Conservation (phyloP, 2,329 filamentous ascomycete genomes). For the Salinomyces thailandicus region DNA sequence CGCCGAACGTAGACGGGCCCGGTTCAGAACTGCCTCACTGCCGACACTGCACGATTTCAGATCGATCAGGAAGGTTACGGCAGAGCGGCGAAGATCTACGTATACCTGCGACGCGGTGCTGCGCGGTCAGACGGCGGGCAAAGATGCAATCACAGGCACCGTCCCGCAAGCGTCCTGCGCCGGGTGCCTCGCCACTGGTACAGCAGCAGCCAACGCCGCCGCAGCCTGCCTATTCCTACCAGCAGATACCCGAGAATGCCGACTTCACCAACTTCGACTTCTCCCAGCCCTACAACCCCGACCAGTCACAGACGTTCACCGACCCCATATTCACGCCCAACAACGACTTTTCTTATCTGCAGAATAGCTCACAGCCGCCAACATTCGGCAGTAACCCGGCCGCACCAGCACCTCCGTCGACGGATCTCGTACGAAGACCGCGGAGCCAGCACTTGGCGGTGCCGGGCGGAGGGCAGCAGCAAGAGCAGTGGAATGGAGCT, state of each 20-base stretch:
- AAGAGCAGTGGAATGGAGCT: slow-evolving; percentile 33
- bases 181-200: slow-evolving; percentile 57
- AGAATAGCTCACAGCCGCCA: slow-evolving; percentile 19
- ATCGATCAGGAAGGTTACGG: background rate
- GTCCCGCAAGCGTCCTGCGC: slow-evolving; percentile 59
- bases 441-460: slow-evolving; percentile 37
- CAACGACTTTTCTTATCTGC: slow-evolving; percentile 17
- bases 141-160: slow-evolving; percentile 7
- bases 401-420: slow-evolving; percentile 21
- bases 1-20: background rate
- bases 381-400: slow-evolving; percentile 12
- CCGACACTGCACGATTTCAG: background rate
- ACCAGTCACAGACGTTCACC: slow-evolving; percentile 18
- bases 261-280: slow-evolving; percentile 24
- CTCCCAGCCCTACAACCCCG: slow-evolving; percentile 20
- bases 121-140: background rate
- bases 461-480: slow-evolving; percentile 19
- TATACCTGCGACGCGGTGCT: slow-evolving; percentile 2
- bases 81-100: slow-evolving; percentile 2
- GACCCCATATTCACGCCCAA: slow-evolving; percentile 31
- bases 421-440: slow-evolving; percentile 37
- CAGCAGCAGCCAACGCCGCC: slow-evolving; percentile 32
- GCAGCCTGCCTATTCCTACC: slow-evolving; percentile 21
- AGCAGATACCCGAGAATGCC: slow-evolving; percentile 39
- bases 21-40: background rate